Base-by-base conservation (phyloP, 257 asterid species). In the Vinca minor region DNA sequence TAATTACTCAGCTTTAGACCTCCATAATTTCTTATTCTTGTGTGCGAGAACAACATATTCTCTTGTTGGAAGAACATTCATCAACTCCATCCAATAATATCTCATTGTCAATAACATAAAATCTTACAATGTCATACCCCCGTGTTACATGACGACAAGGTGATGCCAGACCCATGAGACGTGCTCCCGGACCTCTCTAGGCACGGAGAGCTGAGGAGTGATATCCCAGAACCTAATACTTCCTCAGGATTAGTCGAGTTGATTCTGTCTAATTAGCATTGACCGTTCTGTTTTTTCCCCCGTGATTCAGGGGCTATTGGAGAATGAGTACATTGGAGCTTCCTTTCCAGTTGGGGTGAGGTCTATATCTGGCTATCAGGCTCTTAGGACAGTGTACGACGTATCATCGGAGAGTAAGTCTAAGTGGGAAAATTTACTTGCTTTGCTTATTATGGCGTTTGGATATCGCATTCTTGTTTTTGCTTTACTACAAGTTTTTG, bases 291-390 rank as follows among this genome's bases (percentile, higher is more conserved):
- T 15, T 31, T 7, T 8, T 49, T 21, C 65, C 41, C n/a, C n/a
- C n/a, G n/a, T n/a, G n/a, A n/a, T 79, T 63, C 85, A 93, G 99
- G 99, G 99, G 47, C 74, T 93, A 6, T 66, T 93, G 91, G 99
- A 93, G 85, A 93, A 93, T 18, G 99, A 93, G 85, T 93, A 80
- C 69, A 44, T 74, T 0, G 95, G 88, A 41, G 77, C 88, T 13
- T 84, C 97, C 1, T 93, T 78, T 62, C 92, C 95, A 0, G 94
- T 89, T 34, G 99, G 99, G 71, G 99, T 84, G n/a, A 80, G 97
- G 76, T 78, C 88, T 21, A 76, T 93, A 66, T 71, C 97, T 3
- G 99, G 99, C 56, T 83, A 81, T 73, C 88, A 85, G 61, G 96
- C 97, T n/a, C 89, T 93, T 34, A 81, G 74, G 54, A 83, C 80